Percentiles rank a stretch among this genome's conserved stretches.
Evolutionary conservation across 345 rosid species (phyloP).

Genomic region (Trapa incisa): DNA sequence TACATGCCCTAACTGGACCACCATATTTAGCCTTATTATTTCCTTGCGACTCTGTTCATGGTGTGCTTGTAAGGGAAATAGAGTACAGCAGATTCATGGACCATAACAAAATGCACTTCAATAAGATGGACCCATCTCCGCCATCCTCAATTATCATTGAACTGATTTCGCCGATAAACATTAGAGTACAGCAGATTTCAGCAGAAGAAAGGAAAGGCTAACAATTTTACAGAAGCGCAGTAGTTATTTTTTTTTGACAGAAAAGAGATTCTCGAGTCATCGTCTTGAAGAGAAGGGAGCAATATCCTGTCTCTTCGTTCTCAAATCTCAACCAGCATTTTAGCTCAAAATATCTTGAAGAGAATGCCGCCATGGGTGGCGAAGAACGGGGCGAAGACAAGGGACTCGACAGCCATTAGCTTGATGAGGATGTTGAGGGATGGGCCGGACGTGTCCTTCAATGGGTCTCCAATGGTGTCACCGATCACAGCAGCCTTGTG

Average conservation of each 20-base stretch:
- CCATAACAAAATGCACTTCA: neutral
- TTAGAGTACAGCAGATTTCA: neutral
- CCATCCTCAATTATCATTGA: neutral
- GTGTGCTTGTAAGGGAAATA: too few species aligned
- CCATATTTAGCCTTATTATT: too few species aligned
- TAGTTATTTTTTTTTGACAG: neutral
- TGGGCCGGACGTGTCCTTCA: conserved; percentile 97
- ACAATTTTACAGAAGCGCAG: neutral
- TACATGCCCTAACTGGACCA: too few species aligned
- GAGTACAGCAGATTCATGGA: too few species aligned
- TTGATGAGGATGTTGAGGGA: conserved; percentile 72
- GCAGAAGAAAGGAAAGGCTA: neutral
- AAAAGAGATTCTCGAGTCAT: neutral
- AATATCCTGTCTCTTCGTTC: neutral
- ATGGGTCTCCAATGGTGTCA: conserved; percentile 89
- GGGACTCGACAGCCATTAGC: conserved; percentile 33
- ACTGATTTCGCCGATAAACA: neutral
- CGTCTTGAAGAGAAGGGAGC: neutral
- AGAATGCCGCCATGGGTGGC: conserved; percentile 93
- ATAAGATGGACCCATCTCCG: neutral
- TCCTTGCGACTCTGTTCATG: too few species aligned
- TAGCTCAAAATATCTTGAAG: conserved; percentile 35
- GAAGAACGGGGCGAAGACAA: conserved; percentile 90
- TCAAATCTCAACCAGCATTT: neutral
- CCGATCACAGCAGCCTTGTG: conserved; percentile 96